Conservation (phyloP, 139 green algal genomes). For the Chlorella sp. region DNA sequence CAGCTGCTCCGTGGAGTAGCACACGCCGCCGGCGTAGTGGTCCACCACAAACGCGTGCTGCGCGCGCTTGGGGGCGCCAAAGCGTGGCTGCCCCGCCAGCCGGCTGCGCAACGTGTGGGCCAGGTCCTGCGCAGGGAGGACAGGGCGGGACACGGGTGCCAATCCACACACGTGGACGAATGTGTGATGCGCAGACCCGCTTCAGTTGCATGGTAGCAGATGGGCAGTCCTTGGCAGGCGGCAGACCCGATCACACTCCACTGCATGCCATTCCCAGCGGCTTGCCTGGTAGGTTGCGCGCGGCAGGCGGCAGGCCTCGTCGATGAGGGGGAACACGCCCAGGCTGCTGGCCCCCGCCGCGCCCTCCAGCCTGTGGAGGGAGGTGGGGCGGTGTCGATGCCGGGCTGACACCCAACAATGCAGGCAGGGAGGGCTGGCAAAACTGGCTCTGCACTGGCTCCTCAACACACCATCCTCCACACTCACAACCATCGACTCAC, state of each 20-base stretch:
- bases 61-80: constrained; percentile 73
- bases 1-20: constrained; percentile 57
- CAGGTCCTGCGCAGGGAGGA: constrained; percentile 50
- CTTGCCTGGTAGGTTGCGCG: constrained; percentile 75
- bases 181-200: too few relatives aligned
- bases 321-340: constrained; percentile 93
- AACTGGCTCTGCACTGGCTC: too few relatives aligned
- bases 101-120: constrained; percentile 63
- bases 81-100: constrained; percentile 58
- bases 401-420: too few relatives aligned
- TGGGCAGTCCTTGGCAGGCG: constrained; percentile 83
- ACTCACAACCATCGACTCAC: too few relatives aligned
- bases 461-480: too few relatives aligned
- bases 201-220: too few relatives aligned
- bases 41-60: constrained; percentile 73
- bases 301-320: constrained; percentile 90
- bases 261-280: too few relatives aligned
- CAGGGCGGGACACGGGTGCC: too few relatives aligned
- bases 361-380: constrained; percentile 13
- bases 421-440: too few relatives aligned
- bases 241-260: constrained; percentile 82
- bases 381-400: too few relatives aligned
- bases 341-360: constrained; percentile 40
- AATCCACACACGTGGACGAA: too few relatives aligned
- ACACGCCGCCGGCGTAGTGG: constrained; percentile 80